Base-by-base conservation (phyloP, 1,139 yeast species). In the Debaryomyces psychrophilus region DNA sequence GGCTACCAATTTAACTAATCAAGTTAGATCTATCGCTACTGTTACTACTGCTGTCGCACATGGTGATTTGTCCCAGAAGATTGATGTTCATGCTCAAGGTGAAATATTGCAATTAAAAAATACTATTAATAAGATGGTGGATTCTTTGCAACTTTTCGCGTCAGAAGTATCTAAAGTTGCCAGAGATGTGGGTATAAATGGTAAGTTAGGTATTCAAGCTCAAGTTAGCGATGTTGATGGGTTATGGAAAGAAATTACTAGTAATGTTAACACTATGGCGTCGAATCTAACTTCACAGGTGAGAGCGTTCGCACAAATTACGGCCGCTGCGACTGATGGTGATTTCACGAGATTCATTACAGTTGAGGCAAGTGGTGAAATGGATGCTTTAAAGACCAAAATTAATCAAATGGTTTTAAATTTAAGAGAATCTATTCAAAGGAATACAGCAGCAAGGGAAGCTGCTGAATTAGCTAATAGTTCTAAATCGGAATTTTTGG, bases 251-350 rank as follows among this genome's bases (percentile, higher is more conserved):
- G 95, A 88, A 61, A 89, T 89, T 60, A 89, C 95, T 28, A 87
- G 95, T n/a, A 89, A 89, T 67, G 96, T 89, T 55, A 89, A 89
- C 63, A 88, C 95, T 25, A 89, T 89, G 96, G 96, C 96, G 45
- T 84, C 93, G 20, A 89, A 89, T 63, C 80, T 89, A 63, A 89
- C 96, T 0, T 85, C 95, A 1, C 96, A 89, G 70, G 96, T 89
- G 60, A 82, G 96, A 69, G 96, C 96, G 0, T 89, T 89, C 71
- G 96, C 95, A 36, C 95, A 88, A 63, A 89, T 89, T 59, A 89
- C 96, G 0, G 96, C 95, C 23, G 95, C 96, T 31, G 96, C 96
- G 4, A 88, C 96, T 1, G 96, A 89, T 69, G 96, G 96, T 63
- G 96, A 89, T 64, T 89, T 89, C 67, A 88, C 96, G 0, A 76